phyloP scores from a whole-genome alignment of 139 green algal species.

The Volvox africanus region DNA sequence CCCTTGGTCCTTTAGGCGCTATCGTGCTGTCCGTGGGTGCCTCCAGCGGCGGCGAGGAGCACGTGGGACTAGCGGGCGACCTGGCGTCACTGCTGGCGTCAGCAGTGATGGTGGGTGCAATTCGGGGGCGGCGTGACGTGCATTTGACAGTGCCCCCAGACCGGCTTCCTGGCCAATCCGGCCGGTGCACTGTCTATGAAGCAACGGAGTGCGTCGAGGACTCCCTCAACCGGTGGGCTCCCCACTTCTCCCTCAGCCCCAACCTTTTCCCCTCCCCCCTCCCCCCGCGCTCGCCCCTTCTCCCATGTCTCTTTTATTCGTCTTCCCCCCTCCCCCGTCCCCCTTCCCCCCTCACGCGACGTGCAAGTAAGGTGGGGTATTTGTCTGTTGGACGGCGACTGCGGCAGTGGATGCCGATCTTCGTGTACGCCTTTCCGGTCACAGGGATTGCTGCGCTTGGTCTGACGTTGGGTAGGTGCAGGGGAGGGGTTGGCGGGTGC shows the following conservation, averaged over 20 bases:
- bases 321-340: not conserved
- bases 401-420: slow-evolving; percentile 80
- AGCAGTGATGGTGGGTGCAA: slow-evolving; percentile 64
- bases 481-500: not conserved
- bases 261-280: not conserved
- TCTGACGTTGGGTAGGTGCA: slow-evolving; percentile 31
- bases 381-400: slow-evolving; percentile 56
- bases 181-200: no score
- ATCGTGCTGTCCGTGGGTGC: slow-evolving; percentile 63
- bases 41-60: slow-evolving; percentile 23
- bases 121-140: not conserved
- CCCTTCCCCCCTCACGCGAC: not conserved
- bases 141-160: no score
- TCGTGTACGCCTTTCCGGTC: slow-evolving; percentile 82
- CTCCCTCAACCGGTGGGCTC: not conserved
- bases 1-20: slow-evolving; percentile 45
- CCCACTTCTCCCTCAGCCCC: not conserved
- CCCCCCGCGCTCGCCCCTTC: not conserved
- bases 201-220: no score
- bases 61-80: slow-evolving; percentile 75
- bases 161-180: no score
- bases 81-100: slow-evolving; percentile 68
- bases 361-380: slow-evolving; percentile 53
- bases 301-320: not conserved
- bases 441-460: slow-evolving; percentile 55